Evolutionary conservation across 371 early-diverging fungal species (phyloP).

Genomic region (Actinomucor elegans): DNA sequence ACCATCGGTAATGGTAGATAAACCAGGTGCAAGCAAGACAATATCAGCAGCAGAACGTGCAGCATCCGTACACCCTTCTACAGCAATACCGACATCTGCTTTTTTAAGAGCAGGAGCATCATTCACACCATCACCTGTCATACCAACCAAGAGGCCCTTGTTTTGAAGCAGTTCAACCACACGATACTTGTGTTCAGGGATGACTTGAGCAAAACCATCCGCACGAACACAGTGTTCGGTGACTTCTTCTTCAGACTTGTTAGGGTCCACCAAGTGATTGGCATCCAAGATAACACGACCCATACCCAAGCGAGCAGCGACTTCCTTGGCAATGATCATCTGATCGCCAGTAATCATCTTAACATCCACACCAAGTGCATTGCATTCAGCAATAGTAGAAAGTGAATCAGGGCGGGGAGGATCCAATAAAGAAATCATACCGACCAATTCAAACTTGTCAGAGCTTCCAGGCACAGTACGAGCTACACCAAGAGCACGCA

Average conservation of each 20-base stretch:
- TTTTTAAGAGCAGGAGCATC: slow-evolving; percentile 80
- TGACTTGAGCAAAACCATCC: slow-evolving; percentile 82
- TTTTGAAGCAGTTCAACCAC: slow-evolving; percentile 58
- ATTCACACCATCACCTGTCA: slow-evolving; percentile 89
- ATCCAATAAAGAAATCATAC: slow-evolving; percentile 75
- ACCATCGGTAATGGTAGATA: slow-evolving; percentile 89
- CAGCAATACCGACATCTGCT: slow-evolving; percentile 71
- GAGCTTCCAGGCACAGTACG: slow-evolving; percentile 52
- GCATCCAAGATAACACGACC: slow-evolving; percentile 62
- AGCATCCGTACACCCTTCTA: slow-evolving; percentile 88
- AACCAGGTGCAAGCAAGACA: slow-evolving; percentile 85
- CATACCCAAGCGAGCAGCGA: slow-evolving; percentile 67
- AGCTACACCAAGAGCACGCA: slow-evolving; percentile 71
- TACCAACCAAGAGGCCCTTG: slow-evolving; percentile 59
- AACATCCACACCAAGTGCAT: slow-evolving; percentile 78
- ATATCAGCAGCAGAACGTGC: slow-evolving; percentile 94
- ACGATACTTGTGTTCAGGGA: slow-evolving; percentile 70
- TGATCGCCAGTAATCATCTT: slow-evolving; percentile 95
- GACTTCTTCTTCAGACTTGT: slow-evolving; percentile 63
- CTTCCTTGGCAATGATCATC: slow-evolving; percentile 80
- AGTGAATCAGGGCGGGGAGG: slow-evolving; percentile 77
- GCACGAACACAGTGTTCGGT: slow-evolving; percentile 72
- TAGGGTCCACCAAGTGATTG: slow-evolving; percentile 61
- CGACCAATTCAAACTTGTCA: slow-evolving; percentile 57
- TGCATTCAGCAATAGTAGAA: slow-evolving; percentile 76